Percentiles rank a stretch among this genome's conserved stretches.
Conservation (phyloP, 345 rosid species). For the Citrus inodora region DNA sequence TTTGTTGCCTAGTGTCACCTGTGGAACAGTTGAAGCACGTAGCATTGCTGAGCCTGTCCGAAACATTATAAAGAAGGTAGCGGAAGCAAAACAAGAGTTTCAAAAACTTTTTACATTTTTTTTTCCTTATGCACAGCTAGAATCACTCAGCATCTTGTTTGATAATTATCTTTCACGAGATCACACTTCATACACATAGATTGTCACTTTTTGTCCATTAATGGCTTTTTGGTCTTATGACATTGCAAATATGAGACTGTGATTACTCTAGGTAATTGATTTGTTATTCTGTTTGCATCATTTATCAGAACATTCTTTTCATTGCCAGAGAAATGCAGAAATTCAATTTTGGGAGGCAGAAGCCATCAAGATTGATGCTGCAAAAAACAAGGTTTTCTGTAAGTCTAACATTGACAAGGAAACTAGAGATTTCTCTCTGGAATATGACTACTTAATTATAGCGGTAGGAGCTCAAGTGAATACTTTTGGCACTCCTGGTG, state of each 20-base stretch:
- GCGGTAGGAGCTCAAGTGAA: constrained; percentile 94
- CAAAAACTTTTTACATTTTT: background rate
- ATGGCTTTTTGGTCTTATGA: background rate
- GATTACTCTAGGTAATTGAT: background rate
- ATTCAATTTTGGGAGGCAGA: constrained; percentile 88
- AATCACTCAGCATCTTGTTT: background rate
- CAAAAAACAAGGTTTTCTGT: constrained; percentile 58
- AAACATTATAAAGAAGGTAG: constrained; percentile 85
- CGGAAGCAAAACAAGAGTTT: constrained; percentile 1
- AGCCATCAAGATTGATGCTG: constrained; percentile 74
- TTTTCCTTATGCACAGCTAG: background rate
- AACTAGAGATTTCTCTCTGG: constrained; percentile 57
- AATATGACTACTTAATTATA: constrained; percentile 80
- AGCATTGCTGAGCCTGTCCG: constrained; percentile 92
- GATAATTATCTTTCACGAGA: background rate
- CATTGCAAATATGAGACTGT: background rate
- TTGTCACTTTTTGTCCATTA: background rate
- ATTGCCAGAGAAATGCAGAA: constrained; percentile 65
- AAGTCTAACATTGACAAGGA: constrained; percentile 52
- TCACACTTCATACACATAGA: background rate
- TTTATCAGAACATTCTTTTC: constrained; percentile 2
- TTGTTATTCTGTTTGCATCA: background rate
- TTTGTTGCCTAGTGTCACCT: constrained; percentile 88
- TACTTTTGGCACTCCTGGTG: constrained; percentile 94
- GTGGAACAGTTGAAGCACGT: constrained; percentile 96